phyloP scores from a whole-genome alignment of 331 rosid genomes.

The Malus hybrid region DNA sequence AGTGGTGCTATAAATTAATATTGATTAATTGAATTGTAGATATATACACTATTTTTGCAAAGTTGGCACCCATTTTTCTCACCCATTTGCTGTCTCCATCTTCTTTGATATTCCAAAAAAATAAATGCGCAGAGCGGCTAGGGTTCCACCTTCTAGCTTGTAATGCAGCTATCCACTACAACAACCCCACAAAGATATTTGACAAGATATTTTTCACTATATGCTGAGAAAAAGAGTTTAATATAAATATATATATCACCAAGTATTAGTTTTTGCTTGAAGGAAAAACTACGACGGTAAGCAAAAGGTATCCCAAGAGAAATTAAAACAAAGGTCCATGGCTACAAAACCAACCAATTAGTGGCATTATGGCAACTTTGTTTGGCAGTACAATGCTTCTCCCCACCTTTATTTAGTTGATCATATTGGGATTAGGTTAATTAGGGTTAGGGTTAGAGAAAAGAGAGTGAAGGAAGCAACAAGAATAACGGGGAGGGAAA shows the following conservation, averaged over 20 bases:
- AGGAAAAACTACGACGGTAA: background rate
- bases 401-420: too few species aligned
- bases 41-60: background rate
- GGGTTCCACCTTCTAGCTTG: background rate
- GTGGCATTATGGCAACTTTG: too few species aligned
- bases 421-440: too few species aligned
- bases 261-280: background rate
- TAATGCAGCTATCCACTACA: background rate
- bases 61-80: background rate
- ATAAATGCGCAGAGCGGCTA: background rate
- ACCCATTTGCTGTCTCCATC: background rate
- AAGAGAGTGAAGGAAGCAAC: too few species aligned
- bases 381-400: too few species aligned
- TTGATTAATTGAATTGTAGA: background rate
- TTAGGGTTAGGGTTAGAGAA: too few species aligned
- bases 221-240: background rate
- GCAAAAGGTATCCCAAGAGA: background rate
- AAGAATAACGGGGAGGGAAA: too few species aligned
- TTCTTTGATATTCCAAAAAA: background rate
- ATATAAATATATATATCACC: background rate
- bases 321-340: background rate
- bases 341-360: too few species aligned
- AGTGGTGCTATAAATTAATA: constrained; percentile 14
- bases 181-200: background rate
- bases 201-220: background rate